Evolutionary conservation across 2,329 filamentous ascomycete genomes (phyloP).

Genomic region (Capronia epimyces): DNA sequence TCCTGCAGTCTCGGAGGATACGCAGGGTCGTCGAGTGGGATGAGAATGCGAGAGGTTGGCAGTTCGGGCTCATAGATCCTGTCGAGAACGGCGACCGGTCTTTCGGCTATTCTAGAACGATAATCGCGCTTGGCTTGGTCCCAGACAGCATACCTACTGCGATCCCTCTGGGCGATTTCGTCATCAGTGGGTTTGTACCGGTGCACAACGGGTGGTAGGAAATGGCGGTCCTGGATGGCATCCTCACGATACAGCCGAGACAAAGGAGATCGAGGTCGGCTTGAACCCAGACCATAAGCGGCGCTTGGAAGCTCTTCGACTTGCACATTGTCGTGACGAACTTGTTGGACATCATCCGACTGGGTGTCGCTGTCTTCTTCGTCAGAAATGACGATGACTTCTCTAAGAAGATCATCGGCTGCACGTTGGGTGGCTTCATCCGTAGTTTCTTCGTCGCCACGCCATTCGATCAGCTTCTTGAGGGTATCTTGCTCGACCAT

Average conservation of each 20-base stretch:
- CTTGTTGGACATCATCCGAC: conserved; percentile 32
- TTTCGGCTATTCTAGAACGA: conserved; percentile 15
- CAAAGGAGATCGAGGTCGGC: conserved; percentile 13
- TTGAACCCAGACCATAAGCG: conserved; percentile 26
- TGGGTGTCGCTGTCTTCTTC: conserved; percentile 50
- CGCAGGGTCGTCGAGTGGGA: conserved; percentile 16
- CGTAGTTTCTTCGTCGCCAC: conserved; percentile 53
- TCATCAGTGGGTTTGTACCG: conserved; percentile 28
- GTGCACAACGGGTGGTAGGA: conserved; percentile 31
- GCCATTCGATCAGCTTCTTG: conserved; percentile 56
- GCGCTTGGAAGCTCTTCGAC: conserved; percentile 42
- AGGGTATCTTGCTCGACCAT: conserved; percentile 52
- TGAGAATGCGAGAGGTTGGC: conserved; percentile 14
- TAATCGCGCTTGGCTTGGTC: conserved; percentile 39
- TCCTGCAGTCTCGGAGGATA: conserved; percentile 7
- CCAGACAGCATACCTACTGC: conserved; percentile 45
- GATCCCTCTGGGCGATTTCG: conserved; percentile 40
- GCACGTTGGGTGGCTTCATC: conserved; percentile 47
- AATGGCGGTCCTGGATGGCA: conserved; percentile 35
- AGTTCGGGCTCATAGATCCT: conserved; percentile 20
- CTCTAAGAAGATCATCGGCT: conserved; percentile 58
- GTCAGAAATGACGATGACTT: conserved; percentile 60
- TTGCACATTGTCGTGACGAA: conserved; percentile 35
- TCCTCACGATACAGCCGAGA: conserved; percentile 34
- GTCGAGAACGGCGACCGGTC: conserved; percentile 14